Evolutionary conservation across 495 filamentous ascomycete species (phyloP).

Genomic region (Acidiella bohemica): DNA sequence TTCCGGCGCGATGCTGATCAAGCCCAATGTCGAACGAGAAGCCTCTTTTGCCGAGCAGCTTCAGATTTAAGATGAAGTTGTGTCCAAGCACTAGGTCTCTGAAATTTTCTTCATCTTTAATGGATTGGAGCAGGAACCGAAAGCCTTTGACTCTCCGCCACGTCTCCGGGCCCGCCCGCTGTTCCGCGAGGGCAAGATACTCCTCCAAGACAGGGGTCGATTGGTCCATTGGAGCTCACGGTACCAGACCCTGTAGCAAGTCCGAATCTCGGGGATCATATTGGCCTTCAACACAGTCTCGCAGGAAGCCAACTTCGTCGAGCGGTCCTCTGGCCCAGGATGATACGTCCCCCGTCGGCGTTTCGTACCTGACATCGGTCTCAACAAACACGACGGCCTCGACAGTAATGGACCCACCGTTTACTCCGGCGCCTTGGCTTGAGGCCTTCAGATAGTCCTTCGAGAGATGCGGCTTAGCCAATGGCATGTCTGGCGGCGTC

Average conservation of each 20-base stretch:
- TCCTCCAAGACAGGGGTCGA: conserved; percentile 30
- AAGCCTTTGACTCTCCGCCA: conserved; percentile 49
- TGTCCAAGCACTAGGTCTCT: conserved; percentile 36
- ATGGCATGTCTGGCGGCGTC: conserved; percentile 34
- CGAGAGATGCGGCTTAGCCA: conserved; percentile 46
- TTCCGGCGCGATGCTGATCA: conserved; percentile 54
- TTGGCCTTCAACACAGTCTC: conserved; percentile 46
- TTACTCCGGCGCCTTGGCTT: not conserved
- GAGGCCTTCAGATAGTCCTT: conserved; percentile 13
- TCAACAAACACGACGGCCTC: conserved; percentile 62
- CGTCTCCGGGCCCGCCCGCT: conserved; percentile 30
- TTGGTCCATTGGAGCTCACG: conserved; percentile 65
- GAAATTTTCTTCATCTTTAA: conserved; percentile 40
- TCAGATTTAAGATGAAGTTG: conserved; percentile 54
- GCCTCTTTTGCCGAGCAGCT: conserved; percentile 42
- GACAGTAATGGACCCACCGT: conserved; percentile 1
- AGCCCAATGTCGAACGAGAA: conserved; percentile 71
- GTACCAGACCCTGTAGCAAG: conserved; percentile 52
- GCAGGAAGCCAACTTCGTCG: conserved; percentile 54
- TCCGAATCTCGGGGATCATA: conserved; percentile 37
- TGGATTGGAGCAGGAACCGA: conserved; percentile 69
- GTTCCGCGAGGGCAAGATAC: conserved; percentile 25
- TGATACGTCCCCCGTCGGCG: conserved; percentile 29
- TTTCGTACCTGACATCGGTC: conserved; percentile 45
- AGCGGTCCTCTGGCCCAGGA: conserved; percentile 42